phyloP scores from a whole-genome alignment of 805 yeast species.

The Pichia cephalocereana region DNA sequence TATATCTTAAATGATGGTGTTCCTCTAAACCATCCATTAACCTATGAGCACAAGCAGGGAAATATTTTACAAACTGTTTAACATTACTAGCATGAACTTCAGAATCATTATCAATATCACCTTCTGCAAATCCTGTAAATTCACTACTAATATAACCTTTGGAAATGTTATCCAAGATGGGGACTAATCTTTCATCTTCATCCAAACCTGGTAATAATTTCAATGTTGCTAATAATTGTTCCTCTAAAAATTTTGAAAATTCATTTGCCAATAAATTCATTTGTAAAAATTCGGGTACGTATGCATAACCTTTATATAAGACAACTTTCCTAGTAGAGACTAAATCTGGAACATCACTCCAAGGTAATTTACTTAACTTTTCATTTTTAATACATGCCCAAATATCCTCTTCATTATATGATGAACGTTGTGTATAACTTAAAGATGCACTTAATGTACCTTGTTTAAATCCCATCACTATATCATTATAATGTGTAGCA shows the following conservation, averaged over 20 bases:
- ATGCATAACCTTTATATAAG: conserved; percentile 64
- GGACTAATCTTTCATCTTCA: conserved; percentile 84
- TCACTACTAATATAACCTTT: conserved; percentile 57
- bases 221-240: conserved; percentile 56
- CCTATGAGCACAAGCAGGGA: conserved; percentile 64
- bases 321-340: conserved; percentile 65
- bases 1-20: conserved; percentile 68
- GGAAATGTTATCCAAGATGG: conserved; percentile 71
- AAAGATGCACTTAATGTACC: conserved; percentile 18
- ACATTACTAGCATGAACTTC: conserved; percentile 58
- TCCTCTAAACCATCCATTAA: conserved; percentile 52
- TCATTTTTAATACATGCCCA: conserved; percentile 47
- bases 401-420: conserved; percentile 43
- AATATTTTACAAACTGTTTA: conserved; percentile 47
- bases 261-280: conserved; percentile 60
- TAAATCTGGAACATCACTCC: conserved; percentile 74
- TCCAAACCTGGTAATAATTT: conserved; percentile 75
- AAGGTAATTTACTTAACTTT: conserved; percentile 74
- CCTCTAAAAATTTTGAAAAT: conserved; percentile 43
- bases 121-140: conserved; percentile 20
- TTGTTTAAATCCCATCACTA: conserved; percentile 27
- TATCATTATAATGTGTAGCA: conserved; percentile 43
- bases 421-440: conserved; percentile 12
- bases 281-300: conserved; percentile 77
- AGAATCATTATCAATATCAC: conserved; percentile 14